Conservation (phyloP, 2,329 filamentous ascomycete genomes). For the Malbranchea cinnamomea region DNA sequence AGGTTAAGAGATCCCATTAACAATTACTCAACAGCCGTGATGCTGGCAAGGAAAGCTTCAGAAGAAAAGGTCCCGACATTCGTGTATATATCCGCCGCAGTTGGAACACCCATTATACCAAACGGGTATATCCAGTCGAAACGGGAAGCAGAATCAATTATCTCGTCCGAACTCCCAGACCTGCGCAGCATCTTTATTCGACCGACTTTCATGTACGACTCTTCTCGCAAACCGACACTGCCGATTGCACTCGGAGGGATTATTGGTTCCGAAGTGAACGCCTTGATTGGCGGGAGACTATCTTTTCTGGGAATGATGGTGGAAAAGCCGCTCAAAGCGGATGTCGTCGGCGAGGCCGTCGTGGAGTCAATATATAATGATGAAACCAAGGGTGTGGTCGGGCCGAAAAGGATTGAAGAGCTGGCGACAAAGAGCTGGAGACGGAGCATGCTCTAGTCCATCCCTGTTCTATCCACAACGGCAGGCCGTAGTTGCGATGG, state of each 20-base stretch:
- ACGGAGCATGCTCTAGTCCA: constrained; percentile 62
- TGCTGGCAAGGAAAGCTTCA: constrained; percentile 63
- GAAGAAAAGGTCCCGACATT: constrained; percentile 53
- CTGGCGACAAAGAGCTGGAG: constrained; percentile 75
- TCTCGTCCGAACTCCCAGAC: constrained; percentile 54
- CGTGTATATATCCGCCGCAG: constrained; percentile 78
- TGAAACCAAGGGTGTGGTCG: constrained; percentile 56
- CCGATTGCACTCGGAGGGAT: constrained; percentile 68
- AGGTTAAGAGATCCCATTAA: constrained; percentile 3
- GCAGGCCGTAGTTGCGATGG: constrained; percentile 1
- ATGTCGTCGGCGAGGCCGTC: constrained; percentile 74
- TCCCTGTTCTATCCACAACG: background rate
- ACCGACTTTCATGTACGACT: constrained; percentile 80
- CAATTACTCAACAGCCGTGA: constrained; percentile 45
- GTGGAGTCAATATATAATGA: constrained; percentile 74
- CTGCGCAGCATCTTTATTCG: constrained; percentile 73
- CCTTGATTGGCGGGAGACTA: constrained; percentile 58
- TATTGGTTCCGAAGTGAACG: constrained; percentile 62
- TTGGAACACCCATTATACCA: constrained; percentile 71
- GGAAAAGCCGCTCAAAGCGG: constrained; percentile 74
- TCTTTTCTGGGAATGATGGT: constrained; percentile 69
- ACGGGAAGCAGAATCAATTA: constrained; percentile 68
- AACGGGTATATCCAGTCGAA: constrained; percentile 81
- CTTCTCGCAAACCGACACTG: constrained; percentile 64
- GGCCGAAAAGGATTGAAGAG: constrained; percentile 64